Base-by-base conservation (phyloP, 2,329 filamentous ascomycete species). In the Trichoderma semiorbis region DNA sequence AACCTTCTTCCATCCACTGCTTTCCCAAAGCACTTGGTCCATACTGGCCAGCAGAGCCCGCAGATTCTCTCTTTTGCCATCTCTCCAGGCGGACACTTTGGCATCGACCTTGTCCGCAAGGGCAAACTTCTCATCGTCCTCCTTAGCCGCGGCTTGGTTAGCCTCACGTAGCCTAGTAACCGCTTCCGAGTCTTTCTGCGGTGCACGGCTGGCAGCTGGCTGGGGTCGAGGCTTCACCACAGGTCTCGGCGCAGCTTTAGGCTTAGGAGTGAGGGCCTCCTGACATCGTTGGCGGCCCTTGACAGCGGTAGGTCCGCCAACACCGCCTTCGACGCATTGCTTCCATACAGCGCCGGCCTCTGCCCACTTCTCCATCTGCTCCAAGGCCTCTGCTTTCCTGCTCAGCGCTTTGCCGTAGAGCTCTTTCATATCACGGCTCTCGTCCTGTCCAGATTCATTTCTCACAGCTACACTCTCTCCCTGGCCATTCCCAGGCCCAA, bases 1-100 rank as follows among this genome's bases (percentile, higher is more conserved):
- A 71, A 98, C 91, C 85, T 97, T 97, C 85, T 97, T 98, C 96
- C 96, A 99, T 5, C 94, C 94, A 74, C 94, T 93, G 55, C 91
- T 91, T 74, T 93, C 91, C 96, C 96, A 99, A 32, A 99, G 86
- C 32, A 99, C 94, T 50, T 87, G 88, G 78, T 99, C 95, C 76
- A 99, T 81, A 77, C 94, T 97, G 3, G 92, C 93, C 47, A 99
- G 83, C 64, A 99, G 84, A 0, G 95, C 96, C 7, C 96, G 90
- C 61, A 99, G 81, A 80, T 99, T 99, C 74, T 98, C 95, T 70
- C 93, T 87, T 83, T 98, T 98, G 3, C 95, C 95, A 68, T 93
- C 92, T 73, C 93, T 92, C 96, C 96, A 99, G 1, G 90, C 85
- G 0, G 89, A 85, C 30, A 99, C 87, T 67, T 87, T 89, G 0